Conservation (phyloP, 345 rosid species). For the Gossypioides kirkii region DNA sequence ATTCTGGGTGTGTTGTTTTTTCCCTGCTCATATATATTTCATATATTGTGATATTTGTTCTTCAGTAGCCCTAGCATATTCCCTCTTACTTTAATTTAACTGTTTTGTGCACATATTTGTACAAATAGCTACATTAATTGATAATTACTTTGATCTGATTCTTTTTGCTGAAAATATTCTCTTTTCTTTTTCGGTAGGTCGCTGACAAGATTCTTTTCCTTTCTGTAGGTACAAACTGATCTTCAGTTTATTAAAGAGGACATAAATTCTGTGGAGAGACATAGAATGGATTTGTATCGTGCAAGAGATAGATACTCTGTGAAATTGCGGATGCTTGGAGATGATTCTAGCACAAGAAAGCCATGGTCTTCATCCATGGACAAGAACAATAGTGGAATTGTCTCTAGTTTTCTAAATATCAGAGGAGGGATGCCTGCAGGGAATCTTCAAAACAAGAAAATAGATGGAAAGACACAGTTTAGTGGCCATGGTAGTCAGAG, state of each 20-base stretch:
- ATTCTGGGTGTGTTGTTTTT: background rate
- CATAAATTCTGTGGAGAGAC: constrained; percentile 79
- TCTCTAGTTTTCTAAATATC: constrained; percentile 45
- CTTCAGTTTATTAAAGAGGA: constrained; percentile 89
- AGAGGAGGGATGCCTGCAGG: constrained; percentile 62
- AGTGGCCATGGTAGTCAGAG: constrained; percentile 68
- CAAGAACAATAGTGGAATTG: constrained; percentile 43
- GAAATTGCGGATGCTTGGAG: constrained; percentile 83
- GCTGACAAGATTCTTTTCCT: background rate
- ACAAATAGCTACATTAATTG: background rate
- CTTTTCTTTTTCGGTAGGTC: no score
- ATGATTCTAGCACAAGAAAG: constrained; percentile 58
- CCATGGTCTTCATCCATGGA: constrained; percentile 57
- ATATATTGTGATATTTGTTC: constrained; percentile 1
- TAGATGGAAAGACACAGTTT: constrained; percentile 59
- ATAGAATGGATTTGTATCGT: constrained; percentile 74
- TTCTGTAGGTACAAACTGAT: constrained; percentile 68
- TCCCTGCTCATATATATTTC: background rate
- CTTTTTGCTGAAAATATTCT: background rate
- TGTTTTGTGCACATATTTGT: background rate
- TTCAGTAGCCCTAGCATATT: background rate
- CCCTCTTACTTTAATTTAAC: background rate
- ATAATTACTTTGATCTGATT: background rate
- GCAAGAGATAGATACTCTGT: constrained; percentile 75
- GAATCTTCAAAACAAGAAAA: constrained; percentile 51